These are phyloP conservation scores for Lyophyllum atratum DNA, from an alignment of 768 basidiomycete genomes.

Conservation along the genomic window DNA sequence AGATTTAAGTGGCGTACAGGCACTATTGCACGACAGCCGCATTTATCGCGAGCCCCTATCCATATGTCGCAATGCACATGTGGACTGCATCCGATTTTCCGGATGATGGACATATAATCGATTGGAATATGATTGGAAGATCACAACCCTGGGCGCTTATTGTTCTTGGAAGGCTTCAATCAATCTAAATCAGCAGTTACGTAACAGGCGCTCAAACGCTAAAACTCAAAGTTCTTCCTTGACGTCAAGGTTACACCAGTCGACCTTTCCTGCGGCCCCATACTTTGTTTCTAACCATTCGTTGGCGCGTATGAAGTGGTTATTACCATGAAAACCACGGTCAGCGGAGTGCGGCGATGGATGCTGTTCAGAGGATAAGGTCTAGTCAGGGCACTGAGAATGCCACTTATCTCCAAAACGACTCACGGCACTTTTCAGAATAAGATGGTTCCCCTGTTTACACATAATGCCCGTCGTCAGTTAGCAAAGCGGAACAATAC, in stretches of 20 bases:
- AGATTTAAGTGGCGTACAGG: constrained; percentile 8
- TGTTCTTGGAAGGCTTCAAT: constrained; percentile 7
- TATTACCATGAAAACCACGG: constrained; percentile 85
- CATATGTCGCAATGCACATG: background rate
- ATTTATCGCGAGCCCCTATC: background rate
- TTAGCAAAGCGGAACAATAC: background rate
- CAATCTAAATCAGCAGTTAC: constrained; percentile 7
- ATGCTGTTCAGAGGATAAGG: constrained; percentile 51
- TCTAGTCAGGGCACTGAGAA: constrained; percentile 12
- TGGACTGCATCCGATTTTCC: background rate
- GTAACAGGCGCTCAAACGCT: background rate
- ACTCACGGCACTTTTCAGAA: constrained; percentile 75
- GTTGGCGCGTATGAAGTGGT: constrained; percentile 86
- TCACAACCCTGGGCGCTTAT: background rate
- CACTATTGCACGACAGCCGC: constrained; percentile 1
- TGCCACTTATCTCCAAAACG: constrained; percentile 11
- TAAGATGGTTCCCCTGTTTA: constrained; percentile 73
- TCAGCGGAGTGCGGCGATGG: constrained; percentile 81
- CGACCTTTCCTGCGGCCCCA: constrained; percentile 67
- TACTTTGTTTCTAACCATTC: constrained; percentile 84
- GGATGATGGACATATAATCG: constrained; percentile 5
- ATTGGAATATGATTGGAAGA: constrained; percentile 7
- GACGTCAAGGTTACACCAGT: constrained; percentile 58
- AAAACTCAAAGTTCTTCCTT: constrained; percentile 19
- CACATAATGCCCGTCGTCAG: background rate